Percentiles rank a stretch among this genome's conserved stretches.
These are phyloP conservation scores for Psilocybe cyanescens DNA, from an alignment of 768 basidiomycete species.

Conservation along the genomic window DNA sequence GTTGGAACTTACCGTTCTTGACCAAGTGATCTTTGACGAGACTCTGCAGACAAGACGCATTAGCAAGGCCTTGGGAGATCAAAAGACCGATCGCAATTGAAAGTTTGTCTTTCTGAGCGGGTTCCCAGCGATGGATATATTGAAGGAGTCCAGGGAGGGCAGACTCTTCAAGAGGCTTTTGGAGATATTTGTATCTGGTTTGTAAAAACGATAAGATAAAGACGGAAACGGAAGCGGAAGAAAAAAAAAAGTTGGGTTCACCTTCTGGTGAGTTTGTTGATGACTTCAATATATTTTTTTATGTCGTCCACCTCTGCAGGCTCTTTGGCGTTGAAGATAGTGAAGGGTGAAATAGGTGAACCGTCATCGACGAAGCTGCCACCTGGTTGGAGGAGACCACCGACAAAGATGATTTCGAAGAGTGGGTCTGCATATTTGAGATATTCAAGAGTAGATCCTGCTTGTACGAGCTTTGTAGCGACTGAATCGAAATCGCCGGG, in stretches of 20 bases:
- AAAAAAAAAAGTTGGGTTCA: slow-evolving; percentile 29
- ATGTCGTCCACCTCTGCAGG: slow-evolving; percentile 83
- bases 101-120: slow-evolving; percentile 80
- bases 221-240: background rate
- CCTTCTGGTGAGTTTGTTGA: slow-evolving; percentile 97
- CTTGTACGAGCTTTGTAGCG: slow-evolving; percentile 84
- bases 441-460: slow-evolving; percentile 91
- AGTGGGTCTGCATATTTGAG: slow-evolving; percentile 97
- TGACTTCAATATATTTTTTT: slow-evolving; percentile 91
- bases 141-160: slow-evolving; percentile 86
- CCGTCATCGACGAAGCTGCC: slow-evolving; percentile 90
- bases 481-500: slow-evolving; percentile 83
- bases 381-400: slow-evolving; percentile 95
- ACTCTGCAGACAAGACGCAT: slow-evolving; percentile 75
- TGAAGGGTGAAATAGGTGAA: slow-evolving; percentile 86
- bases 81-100: slow-evolving; percentile 81
- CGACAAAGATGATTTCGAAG: slow-evolving; percentile 95
- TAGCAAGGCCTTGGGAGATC: slow-evolving; percentile 82
- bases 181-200: slow-evolving; percentile 96
- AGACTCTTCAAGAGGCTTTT: slow-evolving; percentile 90
- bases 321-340: slow-evolving; percentile 80
- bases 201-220: slow-evolving; percentile 14
- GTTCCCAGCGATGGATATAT: slow-evolving; percentile 85
- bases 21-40: slow-evolving; percentile 93
- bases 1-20: slow-evolving; percentile 74